These are phyloP conservation scores for Pichia sp. DNA, from an alignment of 1,139 yeast genomes.

Conservation along the genomic window DNA sequence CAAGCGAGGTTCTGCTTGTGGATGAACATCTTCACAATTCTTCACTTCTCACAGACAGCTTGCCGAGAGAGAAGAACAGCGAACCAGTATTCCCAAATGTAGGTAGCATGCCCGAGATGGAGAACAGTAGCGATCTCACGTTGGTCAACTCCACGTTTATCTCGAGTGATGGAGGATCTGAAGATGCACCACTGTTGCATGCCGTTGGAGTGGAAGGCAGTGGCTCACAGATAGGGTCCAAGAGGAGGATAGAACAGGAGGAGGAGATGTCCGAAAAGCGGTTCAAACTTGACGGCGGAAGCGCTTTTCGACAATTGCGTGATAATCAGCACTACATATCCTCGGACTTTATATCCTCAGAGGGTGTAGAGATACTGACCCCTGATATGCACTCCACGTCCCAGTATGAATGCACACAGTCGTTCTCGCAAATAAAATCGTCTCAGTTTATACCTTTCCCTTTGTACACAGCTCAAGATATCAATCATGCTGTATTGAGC, in stretches of 20 bases:
- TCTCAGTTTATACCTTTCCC: slow-evolving; percentile 3
- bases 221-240: background rate
- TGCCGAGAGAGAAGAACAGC: background rate
- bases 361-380: background rate
- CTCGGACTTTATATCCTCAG: slow-evolving; percentile 8
- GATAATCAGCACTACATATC: background rate
- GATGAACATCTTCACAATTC: background rate
- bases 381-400: background rate
- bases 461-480: background rate
- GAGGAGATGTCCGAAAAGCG: background rate
- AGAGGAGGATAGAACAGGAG: background rate
- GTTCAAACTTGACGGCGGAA: background rate
- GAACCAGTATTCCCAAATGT: background rate
- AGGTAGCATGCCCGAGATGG: background rate
- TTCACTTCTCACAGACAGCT: background rate
- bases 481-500: background rate
- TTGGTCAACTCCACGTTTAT: slow-evolving; percentile 1
- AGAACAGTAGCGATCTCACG: background rate
- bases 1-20: background rate
- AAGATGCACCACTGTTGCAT: background rate
- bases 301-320: background rate
- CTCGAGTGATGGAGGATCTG: background rate
- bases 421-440: background rate
- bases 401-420: background rate
- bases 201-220: background rate